phyloP scores from a whole-genome alignment of 2,329 filamentous ascomycete species.

The Scedosporium minutisporum region DNA sequence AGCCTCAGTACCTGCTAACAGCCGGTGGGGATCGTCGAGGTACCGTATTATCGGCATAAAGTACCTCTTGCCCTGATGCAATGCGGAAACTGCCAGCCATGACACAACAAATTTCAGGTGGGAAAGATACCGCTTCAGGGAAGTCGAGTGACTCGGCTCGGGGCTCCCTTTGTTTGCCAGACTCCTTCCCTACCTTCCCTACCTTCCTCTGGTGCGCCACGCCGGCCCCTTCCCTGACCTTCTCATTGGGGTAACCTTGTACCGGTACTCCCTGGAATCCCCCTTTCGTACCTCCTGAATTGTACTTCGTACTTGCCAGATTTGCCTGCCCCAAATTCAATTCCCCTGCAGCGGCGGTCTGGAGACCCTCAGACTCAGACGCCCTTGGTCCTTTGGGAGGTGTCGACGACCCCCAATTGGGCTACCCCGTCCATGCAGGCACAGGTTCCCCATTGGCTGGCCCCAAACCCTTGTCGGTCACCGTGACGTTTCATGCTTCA shows the following conservation, averaged over 20 bases:
- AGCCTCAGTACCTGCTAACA: not conserved
- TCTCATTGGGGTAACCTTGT: not conserved
- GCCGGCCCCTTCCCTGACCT: not conserved
- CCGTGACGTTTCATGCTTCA: conserved; percentile 21
- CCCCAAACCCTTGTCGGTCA: conserved; percentile 12
- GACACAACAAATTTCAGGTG: not conserved
- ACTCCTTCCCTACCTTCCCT: not conserved
- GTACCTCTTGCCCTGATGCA: not conserved
- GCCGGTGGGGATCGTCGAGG: not conserved
- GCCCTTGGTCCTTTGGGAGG: not conserved
- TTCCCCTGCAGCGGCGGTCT: not conserved
- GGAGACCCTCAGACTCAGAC: not conserved
- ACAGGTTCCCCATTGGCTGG: conserved; percentile 12
- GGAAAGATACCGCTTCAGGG: not conserved
- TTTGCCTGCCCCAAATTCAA: not conserved
- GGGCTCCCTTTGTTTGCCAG: not conserved
- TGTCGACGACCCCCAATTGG: not conserved
- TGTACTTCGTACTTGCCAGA: not conserved
- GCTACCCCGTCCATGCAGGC: not conserved
- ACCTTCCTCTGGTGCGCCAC: not conserved
- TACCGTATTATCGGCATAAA: not conserved
- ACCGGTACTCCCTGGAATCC: not conserved
- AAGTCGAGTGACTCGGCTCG: not conserved
- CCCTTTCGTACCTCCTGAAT: not conserved
- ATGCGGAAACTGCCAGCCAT: not conserved